Base-by-base conservation (phyloP, 495 filamentous ascomycete species). In the Hypoxylon rickii region DNA sequence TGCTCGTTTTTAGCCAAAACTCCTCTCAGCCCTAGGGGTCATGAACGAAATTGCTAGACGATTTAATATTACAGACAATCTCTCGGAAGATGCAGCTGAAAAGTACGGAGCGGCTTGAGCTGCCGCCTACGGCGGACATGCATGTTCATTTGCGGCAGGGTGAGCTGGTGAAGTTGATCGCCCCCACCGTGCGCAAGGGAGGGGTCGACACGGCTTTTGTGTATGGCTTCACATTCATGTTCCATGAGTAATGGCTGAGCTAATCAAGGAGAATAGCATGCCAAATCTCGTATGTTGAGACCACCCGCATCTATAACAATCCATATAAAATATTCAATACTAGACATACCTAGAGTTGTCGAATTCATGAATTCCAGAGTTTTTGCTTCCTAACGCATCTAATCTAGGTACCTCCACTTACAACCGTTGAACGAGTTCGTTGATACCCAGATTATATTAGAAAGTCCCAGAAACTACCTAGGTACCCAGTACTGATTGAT, bases 161-260 rank as follows among this genome's bases (percentile, higher is more conserved):
- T 1, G 75, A 80, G 37, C 89, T 96, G 80, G 89, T 90, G 82
- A 78, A 91, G 51, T 73, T 89, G n/a, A 89, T 96, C 20, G 86
- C 86, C 34, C 88, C 88, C 15, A 86, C 81, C 18, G 87, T 96
- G 61, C 75, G 82, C 41, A 68, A 79, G 51, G 92, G 89, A 58
- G 73, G 72, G 15, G 85, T 89, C 57, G 87, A 93, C 70, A 88
- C 84, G 15, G 89, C 89, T 17, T 92, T 82, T 70, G 90, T 96
- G 39, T 61, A 61, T 51, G 51, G 16, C 50, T 12, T 45, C 50
- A 8, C 17, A 16, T 31, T 38, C 26, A 32, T 43, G 20, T 2
- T 55, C 44, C 1, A 45, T 21, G 18, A 37, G 20, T 3, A 21
- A 44, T 31, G 22, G 31, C n/a, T n/a, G 16, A 51, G 33, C 51